Evolutionary conservation across 148 eudicot species (phyloP).

Genomic region (Polygonum aviculare): DNA sequence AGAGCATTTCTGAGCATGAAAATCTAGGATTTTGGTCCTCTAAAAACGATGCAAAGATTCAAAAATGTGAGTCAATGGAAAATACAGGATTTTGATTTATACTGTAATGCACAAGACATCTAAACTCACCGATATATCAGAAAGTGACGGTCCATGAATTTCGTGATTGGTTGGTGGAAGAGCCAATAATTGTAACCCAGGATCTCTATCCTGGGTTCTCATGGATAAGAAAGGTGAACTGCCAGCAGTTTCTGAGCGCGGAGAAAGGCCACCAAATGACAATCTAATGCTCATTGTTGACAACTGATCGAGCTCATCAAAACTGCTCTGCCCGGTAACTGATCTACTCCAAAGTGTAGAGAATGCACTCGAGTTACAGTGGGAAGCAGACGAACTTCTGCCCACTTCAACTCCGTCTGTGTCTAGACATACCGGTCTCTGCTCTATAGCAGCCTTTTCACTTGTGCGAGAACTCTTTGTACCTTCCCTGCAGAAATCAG

Average conservation of each 20-base stretch:
- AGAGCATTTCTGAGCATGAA: background rate
- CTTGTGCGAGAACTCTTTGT: background rate
- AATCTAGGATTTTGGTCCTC: background rate
- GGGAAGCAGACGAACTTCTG: background rate
- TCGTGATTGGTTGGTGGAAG: slow-evolving; percentile 14
- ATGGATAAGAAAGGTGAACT: slow-evolving; percentile 20
- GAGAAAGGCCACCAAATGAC: slow-evolving; percentile 18
- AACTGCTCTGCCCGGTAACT: slow-evolving; percentile 18
- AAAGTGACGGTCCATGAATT: slow-evolving; percentile 27
- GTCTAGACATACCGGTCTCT: background rate
- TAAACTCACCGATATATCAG: slow-evolving; percentile 37
- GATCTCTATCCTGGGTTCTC: slow-evolving; percentile 19
- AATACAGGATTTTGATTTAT: background rate
- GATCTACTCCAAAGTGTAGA: slow-evolving; percentile 8
- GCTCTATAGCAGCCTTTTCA: background rate
- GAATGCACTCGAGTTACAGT: slow-evolving; percentile 8
- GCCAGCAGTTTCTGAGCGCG: slow-evolving; percentile 14
- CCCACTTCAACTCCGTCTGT: background rate
- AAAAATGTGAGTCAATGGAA: background rate
- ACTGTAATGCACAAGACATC: background rate
- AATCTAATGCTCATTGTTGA: slow-evolving; percentile 17
- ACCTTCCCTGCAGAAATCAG: slow-evolving; percentile 7
- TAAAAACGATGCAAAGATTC: background rate
- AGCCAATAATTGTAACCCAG: slow-evolving; percentile 21
- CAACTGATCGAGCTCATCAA: slow-evolving; percentile 15